phyloP scores from a whole-genome alignment of 345 rosid species.

The Eucalyptus curtisii region DNA sequence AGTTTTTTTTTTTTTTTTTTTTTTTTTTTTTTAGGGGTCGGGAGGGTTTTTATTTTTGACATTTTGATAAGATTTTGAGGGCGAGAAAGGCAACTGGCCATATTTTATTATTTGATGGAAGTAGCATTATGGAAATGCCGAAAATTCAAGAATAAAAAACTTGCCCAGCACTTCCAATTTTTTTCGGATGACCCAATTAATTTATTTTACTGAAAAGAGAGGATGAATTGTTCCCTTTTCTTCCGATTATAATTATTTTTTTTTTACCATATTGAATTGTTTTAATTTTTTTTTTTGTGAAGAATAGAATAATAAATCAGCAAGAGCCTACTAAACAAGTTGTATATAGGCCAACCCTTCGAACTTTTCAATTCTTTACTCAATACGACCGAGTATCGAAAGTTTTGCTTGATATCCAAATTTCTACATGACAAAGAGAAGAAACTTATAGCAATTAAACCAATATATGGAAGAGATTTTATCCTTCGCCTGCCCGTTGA shows the following conservation, averaged over 20 bases:
- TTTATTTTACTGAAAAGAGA: no score
- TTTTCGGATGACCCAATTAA: rapidly evolving
- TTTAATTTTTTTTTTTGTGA: rapidly evolving
- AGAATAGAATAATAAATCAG: background rate
- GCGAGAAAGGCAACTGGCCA: background rate
- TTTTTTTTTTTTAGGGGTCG: no score
- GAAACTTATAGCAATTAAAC: background rate
- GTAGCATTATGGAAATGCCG: no score
- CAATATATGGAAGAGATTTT: background rate
- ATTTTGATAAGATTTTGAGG: background rate
- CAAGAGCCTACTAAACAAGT: background rate
- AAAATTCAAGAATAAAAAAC: no score
- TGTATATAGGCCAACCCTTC: rapidly evolving
- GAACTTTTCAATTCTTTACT: background rate
- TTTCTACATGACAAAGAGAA: background rate
- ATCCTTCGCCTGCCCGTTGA: background rate
- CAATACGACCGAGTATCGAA: rapidly evolving
- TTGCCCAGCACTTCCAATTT: no score
- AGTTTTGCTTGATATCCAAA: background rate
- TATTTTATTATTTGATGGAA: background rate
- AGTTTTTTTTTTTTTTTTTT: no score
- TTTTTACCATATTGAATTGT: background rate
- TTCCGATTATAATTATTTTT: rapidly evolving
- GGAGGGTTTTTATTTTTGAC: background rate
- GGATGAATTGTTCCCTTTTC: rapidly evolving